Percentiles rank a stretch among this genome's conserved stretches.
Conservation (phyloP, 208 protist genomes). For the Leishmania lainsoni region DNA sequence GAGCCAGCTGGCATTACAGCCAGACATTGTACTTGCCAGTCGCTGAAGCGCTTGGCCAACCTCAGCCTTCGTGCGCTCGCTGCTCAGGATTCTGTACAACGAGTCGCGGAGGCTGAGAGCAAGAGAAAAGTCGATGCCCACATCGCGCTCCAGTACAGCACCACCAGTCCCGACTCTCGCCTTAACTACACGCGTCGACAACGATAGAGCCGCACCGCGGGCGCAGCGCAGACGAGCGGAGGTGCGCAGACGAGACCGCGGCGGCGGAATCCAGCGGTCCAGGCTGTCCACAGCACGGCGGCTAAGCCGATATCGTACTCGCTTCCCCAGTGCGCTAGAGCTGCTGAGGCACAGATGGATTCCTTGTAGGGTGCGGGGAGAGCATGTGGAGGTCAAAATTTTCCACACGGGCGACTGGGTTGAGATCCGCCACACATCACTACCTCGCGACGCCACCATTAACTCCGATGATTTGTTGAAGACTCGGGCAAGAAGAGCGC, state of each 20-base stretch:
- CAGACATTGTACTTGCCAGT: constrained; percentile 7
- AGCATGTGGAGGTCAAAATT: constrained; percentile 12
- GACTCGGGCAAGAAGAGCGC: constrained; percentile 16
- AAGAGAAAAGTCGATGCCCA: constrained; percentile 16
- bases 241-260: not conserved
- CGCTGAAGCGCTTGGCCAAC: constrained; percentile 19
- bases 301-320: constrained; percentile 38
- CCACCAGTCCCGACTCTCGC: not conserved
- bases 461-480: constrained; percentile 21
- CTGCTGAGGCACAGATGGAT: constrained; percentile 40
- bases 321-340: constrained; percentile 39
- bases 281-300: constrained; percentile 38
- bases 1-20: constrained; percentile 28
- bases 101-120: constrained; percentile 10
- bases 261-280: constrained; percentile 20
- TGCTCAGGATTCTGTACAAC: constrained; percentile 13
- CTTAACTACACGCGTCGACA: not conserved
- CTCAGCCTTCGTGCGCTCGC: not conserved
- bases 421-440: not conserved
- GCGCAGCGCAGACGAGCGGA: not conserved
- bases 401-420: constrained; percentile 17
- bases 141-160: not conserved
- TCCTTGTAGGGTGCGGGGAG: constrained; percentile 12
- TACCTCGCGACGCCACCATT: not conserved
- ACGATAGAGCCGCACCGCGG: not conserved